phyloP scores from a whole-genome alignment of 75 land plant genomes.

The Cryptomeria japonica region DNA sequence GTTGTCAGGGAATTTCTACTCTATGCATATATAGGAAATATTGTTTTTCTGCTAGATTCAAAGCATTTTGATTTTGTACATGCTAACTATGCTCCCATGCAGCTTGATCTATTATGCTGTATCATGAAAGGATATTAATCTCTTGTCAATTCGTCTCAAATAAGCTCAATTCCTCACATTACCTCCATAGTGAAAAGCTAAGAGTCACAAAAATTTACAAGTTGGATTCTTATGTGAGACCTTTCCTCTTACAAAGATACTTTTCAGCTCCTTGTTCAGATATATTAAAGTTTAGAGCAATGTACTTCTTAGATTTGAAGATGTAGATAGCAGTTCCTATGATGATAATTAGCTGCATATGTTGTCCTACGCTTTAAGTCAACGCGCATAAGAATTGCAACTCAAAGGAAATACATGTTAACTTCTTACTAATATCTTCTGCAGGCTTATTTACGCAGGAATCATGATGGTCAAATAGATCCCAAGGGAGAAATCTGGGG shows the following conservation, averaged over 20 bases:
- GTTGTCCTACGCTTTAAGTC: neutral
- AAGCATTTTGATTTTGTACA: neutral
- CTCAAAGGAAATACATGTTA: neutral
- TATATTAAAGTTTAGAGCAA: neutral
- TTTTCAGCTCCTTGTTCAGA: neutral
- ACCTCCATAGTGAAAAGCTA: neutral
- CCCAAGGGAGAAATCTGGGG: constrained; percentile 77
- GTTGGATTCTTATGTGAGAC: neutral
- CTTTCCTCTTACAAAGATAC: neutral
- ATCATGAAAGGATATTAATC: neutral
- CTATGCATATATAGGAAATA: too few relatives aligned
- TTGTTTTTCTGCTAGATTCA: neutral
- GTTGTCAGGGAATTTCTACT: neutral
- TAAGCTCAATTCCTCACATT: neutral
- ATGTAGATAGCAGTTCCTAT: neutral
- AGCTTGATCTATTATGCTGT: neutral
- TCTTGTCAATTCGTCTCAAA: neutral
- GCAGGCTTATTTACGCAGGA: constrained; percentile 75
- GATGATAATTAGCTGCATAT: neutral
- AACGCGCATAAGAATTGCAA: neutral
- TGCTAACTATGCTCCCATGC: neutral
- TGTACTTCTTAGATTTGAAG: neutral
- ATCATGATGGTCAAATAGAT: constrained; percentile 56
- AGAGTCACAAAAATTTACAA: neutral
- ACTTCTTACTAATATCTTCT: constrained; percentile 18